Evolutionary conservation across 768 basidiomycete genomes (phyloP).

Genomic region (Amanita subjunquillea): DNA sequence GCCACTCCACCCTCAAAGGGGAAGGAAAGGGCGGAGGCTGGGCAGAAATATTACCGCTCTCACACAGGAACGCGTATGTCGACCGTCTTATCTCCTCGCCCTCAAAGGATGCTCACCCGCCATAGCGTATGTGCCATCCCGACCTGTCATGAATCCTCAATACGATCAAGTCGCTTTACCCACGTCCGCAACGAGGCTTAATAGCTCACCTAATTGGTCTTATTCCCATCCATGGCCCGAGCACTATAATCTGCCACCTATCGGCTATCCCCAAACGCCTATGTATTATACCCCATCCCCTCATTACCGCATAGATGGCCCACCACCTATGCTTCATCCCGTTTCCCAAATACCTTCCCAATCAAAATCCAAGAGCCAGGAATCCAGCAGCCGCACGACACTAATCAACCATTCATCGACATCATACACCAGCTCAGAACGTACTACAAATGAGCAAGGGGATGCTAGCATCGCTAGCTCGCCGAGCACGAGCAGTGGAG

Average conservation of each 20-base stretch:
- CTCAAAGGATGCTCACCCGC: not conserved
- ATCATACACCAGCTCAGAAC: slow-evolving; percentile 4
- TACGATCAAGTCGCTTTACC: slow-evolving; percentile 37
- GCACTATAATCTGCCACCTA: slow-evolving; percentile 19
- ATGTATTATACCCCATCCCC: slow-evolving; percentile 30
- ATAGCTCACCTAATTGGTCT: slow-evolving; percentile 29
- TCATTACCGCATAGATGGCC: slow-evolving; percentile 36
- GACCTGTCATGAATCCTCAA: slow-evolving; percentile 31
- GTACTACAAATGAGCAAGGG: slow-evolving; percentile 4
- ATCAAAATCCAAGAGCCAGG: slow-evolving; percentile 2
- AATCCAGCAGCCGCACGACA: slow-evolving; percentile 3
- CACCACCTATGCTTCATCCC: slow-evolving; percentile 13
- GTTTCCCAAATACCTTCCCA: slow-evolving; percentile 8
- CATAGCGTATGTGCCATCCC: slow-evolving; percentile 32
- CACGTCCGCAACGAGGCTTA: slow-evolving; percentile 41
- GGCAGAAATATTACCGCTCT: slow-evolving; percentile 54
- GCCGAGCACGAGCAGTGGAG: not conserved
- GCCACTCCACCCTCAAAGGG: slow-evolving; percentile 35
- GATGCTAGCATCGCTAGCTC: slow-evolving; percentile 3
- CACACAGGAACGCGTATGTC: slow-evolving; percentile 42
- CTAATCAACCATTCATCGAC: not conserved
- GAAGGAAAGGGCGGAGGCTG: slow-evolving; percentile 23
- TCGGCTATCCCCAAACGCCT: slow-evolving; percentile 23
- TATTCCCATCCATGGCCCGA: slow-evolving; percentile 29
- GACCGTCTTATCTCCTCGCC: slow-evolving; percentile 3